Percentiles rank a stretch among this genome's conserved stretches.
These are phyloP conservation scores for Cordyceps pruinosa DNA, from an alignment of 2,329 filamentous ascomycete genomes.

Conservation along the genomic window DNA sequence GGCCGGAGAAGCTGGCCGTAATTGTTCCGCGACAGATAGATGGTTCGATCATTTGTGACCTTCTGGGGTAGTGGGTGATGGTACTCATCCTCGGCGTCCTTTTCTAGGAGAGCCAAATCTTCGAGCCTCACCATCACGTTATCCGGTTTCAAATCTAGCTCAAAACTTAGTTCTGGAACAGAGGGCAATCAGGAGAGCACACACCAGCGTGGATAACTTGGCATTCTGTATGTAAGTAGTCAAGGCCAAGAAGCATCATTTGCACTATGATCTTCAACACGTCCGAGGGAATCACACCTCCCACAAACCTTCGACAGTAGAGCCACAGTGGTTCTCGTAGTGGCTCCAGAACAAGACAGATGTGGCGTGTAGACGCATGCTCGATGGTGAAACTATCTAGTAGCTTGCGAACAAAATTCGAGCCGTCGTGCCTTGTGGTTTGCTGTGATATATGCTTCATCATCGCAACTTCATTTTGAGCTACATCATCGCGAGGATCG, in stretches of 20 bases:
- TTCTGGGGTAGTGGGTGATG: slow-evolving; percentile 19
- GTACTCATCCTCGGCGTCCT: slow-evolving; percentile 18
- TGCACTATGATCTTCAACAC: slow-evolving; percentile 18
- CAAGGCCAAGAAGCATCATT: slow-evolving; percentile 18
- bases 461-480: background rate
- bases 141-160: background rate
- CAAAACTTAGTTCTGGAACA: too few relatives aligned
- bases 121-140: background rate
- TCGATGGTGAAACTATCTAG: slow-evolving; percentile 13
- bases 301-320: slow-evolving; percentile 17
- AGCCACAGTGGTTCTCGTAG: slow-evolving; percentile 22
- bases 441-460: background rate
- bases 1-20: slow-evolving; percentile 15
- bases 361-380: slow-evolving; percentile 7
- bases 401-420: background rate
- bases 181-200: background rate
- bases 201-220: slow-evolving; percentile 18
- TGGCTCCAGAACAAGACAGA: slow-evolving; percentile 18
- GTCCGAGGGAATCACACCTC: slow-evolving; percentile 9
- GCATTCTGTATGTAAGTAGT: slow-evolving; percentile 21
- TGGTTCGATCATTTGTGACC: slow-evolving; percentile 10
- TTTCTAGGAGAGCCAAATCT: slow-evolving; percentile 12
- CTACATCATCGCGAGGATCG: too few relatives aligned
- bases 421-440: background rate
- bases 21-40: slow-evolving; percentile 21